phyloP scores from a whole-genome alignment of 192 early-diverging fungal species.

The Phlyctochytrium planicorne region DNA sequence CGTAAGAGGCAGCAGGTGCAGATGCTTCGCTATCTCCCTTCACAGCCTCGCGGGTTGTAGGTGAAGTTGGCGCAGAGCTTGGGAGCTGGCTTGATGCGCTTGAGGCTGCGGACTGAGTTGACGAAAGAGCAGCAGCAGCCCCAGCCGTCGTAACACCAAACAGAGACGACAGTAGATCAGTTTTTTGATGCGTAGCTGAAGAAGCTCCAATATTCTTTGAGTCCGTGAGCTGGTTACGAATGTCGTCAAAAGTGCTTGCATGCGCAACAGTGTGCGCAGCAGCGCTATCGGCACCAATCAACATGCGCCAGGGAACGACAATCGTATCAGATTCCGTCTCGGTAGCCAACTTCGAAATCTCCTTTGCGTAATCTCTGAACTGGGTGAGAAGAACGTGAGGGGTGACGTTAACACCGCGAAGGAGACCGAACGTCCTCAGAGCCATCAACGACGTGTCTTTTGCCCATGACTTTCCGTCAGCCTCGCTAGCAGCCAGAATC shows the following conservation, averaged over 20 bases:
- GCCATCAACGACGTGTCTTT: slow-evolving; percentile 78
- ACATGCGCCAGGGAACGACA: slow-evolving; percentile 4
- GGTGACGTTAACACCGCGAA: slow-evolving; percentile 64
- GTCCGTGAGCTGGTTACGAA: background rate
- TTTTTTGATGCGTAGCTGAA: background rate
- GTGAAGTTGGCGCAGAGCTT: background rate
- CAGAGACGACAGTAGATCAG: background rate
- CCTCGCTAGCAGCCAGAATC: slow-evolving; percentile 71
- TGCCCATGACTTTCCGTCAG: slow-evolving; percentile 47
- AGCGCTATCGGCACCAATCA: background rate
- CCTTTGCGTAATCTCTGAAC: slow-evolving; percentile 7
- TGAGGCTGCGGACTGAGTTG: background rate
- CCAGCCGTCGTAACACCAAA: background rate
- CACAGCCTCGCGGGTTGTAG: background rate
- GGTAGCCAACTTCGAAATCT: slow-evolving; percentile 2
- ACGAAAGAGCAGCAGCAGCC: background rate
- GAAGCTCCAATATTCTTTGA: background rate
- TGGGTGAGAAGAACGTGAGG: slow-evolving; percentile 9
- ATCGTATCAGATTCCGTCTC: slow-evolving; percentile 1
- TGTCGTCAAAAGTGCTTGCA: background rate
- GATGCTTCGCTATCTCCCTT: background rate
- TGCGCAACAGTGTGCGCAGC: background rate
- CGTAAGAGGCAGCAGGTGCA: background rate
- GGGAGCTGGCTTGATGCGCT: no score
- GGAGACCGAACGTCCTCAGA: slow-evolving; percentile 76